Evolutionary conservation across 345 rosid species (phyloP).

Genomic region (Hibiscus syriacus): DNA sequence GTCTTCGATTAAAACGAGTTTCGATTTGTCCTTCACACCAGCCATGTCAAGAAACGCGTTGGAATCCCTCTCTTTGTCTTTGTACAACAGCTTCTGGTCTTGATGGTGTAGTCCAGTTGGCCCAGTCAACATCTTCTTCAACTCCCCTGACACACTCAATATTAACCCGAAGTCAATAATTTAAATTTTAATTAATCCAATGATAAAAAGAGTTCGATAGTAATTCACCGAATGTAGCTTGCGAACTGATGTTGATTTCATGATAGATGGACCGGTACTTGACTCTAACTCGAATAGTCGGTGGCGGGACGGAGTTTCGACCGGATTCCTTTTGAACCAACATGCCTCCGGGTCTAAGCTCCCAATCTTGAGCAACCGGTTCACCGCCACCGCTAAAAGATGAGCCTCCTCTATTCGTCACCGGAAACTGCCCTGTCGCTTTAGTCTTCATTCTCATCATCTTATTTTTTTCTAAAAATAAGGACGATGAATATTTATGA

Average conservation of each 20-base stretch:
- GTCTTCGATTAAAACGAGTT: slow-evolving; percentile 79
- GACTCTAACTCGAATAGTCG: slow-evolving; percentile 82
- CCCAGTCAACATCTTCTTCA: slow-evolving; percentile 86
- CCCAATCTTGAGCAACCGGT: slow-evolving; percentile 64
- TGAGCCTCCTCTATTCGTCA: slow-evolving; percentile 37
- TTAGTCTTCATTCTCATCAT: slow-evolving; percentile 74
- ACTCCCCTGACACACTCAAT: slow-evolving; percentile 74
- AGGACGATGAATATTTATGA: background rate
- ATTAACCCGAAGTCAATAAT: background rate
- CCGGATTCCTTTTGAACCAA: slow-evolving; percentile 88
- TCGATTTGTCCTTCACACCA: slow-evolving; percentile 91
- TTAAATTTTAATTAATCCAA: background rate
- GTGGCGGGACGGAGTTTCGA: slow-evolving; percentile 54
- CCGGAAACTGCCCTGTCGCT: slow-evolving; percentile 36
- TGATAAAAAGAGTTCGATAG: background rate
- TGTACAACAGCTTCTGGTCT: slow-evolving; percentile 87
- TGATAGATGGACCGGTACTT: slow-evolving; percentile 83
- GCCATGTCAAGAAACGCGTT: slow-evolving; percentile 72
- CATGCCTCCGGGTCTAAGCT: slow-evolving; percentile 99
- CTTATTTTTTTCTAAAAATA: background rate
- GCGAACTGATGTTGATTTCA: slow-evolving; percentile 68
- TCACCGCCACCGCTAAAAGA: slow-evolving; percentile 24
- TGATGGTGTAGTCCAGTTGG: slow-evolving; percentile 86
- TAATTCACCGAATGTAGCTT: slow-evolving; percentile 80
- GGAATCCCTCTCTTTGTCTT: slow-evolving; percentile 94